Conservation (phyloP, 257 asterid genomes). For the Plantago ovata region DNA sequence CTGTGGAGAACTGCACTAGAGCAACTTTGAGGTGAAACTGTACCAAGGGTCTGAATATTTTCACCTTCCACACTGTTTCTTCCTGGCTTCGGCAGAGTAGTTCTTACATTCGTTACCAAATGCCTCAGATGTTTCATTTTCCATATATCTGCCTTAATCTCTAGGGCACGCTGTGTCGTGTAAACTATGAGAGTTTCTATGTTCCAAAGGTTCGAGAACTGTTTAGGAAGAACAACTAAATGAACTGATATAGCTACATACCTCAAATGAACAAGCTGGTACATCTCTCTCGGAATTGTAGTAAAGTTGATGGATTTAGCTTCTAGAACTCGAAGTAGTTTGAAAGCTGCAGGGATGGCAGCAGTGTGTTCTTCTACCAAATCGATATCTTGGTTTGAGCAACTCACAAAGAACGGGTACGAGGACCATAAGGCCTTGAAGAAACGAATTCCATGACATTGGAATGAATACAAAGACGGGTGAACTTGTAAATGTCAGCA, state of each 20-base stretch:
- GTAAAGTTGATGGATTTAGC: neutral
- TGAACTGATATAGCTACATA: constrained; percentile 16
- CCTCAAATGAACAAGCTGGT: constrained; percentile 21
- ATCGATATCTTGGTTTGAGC: neutral
- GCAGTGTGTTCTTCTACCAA: constrained; percentile 3
- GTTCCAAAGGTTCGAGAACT: constrained; percentile 18
- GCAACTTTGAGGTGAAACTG: neutral
- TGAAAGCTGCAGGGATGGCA: constrained; percentile 12
- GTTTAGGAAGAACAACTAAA: neutral
- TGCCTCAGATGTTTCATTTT: constrained; percentile 21
- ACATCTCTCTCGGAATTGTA: constrained; percentile 1
- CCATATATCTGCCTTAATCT: too few relatives aligned
- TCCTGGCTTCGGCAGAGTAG: constrained; percentile 5
- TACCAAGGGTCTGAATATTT: neutral
- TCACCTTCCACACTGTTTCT: neutral
- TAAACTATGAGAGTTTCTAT: constrained; percentile 20
- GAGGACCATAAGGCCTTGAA: neutral
- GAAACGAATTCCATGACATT: neutral
- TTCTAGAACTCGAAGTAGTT: constrained; percentile 23
- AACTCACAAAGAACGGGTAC: constrained; percentile 18
- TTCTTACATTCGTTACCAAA: constrained; percentile 18
- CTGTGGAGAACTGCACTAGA: neutral
- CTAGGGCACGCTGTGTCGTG: neutral
- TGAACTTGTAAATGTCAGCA: neutral
- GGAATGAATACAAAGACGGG: constrained; percentile 20